A percentile compares a stretch with the other conserved stretches of the same genome.
These are phyloP conservation scores for Penicillium sp. DNA, from an alignment of 2,329 filamentous ascomycete genomes.

Conservation along the genomic window DNA sequence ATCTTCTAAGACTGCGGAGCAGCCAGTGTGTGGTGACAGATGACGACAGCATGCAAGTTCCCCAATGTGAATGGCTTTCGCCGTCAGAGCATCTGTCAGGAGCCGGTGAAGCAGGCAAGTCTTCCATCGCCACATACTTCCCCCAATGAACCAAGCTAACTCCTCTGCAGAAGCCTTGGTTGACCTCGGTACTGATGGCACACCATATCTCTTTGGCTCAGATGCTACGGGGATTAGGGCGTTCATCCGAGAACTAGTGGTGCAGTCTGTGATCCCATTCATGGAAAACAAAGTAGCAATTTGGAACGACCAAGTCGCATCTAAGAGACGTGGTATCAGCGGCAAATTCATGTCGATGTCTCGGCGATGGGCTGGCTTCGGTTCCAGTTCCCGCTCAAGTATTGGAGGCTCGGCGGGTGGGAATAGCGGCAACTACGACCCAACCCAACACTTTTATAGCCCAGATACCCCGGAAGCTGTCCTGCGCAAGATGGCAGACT, in stretches of 20 bases:
- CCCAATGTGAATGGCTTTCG: constrained; percentile 82
- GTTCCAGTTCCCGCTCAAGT: constrained; percentile 59
- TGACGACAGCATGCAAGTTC: constrained; percentile 80
- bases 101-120: constrained; percentile 60
- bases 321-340: constrained; percentile 77
- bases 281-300: constrained; percentile 90
- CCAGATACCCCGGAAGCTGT: constrained; percentile 82
- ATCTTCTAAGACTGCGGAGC: constrained; percentile 79
- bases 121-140: background rate
- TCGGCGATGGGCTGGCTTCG: constrained; percentile 83
- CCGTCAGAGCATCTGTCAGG: constrained; percentile 78
- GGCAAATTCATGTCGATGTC: constrained; percentile 94
- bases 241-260: constrained; percentile 91
- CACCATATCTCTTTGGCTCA: constrained; percentile 82
- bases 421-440: constrained; percentile 66
- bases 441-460: constrained; percentile 71
- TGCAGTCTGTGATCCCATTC: constrained; percentile 86
- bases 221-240: constrained; percentile 83
- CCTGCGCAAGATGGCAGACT: constrained; percentile 90
- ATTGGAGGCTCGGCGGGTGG: constrained; percentile 46
- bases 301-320: constrained; percentile 98
- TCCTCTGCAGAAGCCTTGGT: constrained; percentile 38
- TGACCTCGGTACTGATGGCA: constrained; percentile 62
- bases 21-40: constrained; percentile 83
- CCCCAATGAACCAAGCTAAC: constrained; percentile 5